A percentile compares a stretch with the other conserved stretches of the same genome.
These are phyloP conservation scores for Picocystis salinarum DNA, from an alignment of 139 green algal species.

Conservation along the genomic window DNA sequence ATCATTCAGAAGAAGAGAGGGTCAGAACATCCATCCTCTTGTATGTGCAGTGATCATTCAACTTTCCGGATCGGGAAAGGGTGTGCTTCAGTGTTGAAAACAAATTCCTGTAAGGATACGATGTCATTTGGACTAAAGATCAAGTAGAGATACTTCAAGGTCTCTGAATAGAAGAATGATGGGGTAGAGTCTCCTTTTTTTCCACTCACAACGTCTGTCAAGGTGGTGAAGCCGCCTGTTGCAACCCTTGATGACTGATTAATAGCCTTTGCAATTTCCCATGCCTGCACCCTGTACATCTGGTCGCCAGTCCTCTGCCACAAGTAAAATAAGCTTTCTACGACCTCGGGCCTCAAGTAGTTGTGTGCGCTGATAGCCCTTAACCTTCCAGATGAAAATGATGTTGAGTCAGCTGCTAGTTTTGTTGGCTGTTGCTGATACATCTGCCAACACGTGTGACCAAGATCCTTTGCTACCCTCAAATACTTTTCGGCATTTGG, in stretches of 20 bases:
- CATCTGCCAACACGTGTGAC: slow-evolving; percentile 45
- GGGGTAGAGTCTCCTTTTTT: slow-evolving; percentile 1
- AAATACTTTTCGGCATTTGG: slow-evolving; percentile 21
- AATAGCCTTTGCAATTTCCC: slow-evolving; percentile 53
- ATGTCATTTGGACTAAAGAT: slow-evolving; percentile 39
- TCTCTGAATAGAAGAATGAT: slow-evolving; percentile 58
- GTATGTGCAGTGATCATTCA: too few relatives aligned
- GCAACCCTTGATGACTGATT: slow-evolving; percentile 32
- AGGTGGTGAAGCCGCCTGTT: slow-evolving; percentile 39
- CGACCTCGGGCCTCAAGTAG: slow-evolving; percentile 42
- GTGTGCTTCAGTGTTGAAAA: slow-evolving; percentile 71
- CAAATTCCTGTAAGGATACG: slow-evolving; percentile 43
- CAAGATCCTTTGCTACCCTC: slow-evolving; percentile 37
- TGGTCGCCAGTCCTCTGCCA: slow-evolving; percentile 42
- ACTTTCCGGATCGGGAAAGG: too few relatives aligned
- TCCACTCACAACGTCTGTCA: slow-evolving; percentile 8
- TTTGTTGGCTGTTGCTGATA: slow-evolving; percentile 21
- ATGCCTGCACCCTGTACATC: slow-evolving; percentile 45
- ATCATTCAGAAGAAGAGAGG: too few relatives aligned
- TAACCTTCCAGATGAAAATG: slow-evolving; percentile 20
- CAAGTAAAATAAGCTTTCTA: slow-evolving; percentile 53
- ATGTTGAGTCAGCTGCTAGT: slow-evolving; percentile 19
- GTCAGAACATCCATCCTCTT: too few relatives aligned
- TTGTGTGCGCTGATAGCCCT: slow-evolving; percentile 18
- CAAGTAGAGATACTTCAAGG: slow-evolving; percentile 66